These are phyloP conservation scores for Podila minutissima DNA, from an alignment of 192 early-diverging fungal species.

Conservation along the genomic window DNA sequence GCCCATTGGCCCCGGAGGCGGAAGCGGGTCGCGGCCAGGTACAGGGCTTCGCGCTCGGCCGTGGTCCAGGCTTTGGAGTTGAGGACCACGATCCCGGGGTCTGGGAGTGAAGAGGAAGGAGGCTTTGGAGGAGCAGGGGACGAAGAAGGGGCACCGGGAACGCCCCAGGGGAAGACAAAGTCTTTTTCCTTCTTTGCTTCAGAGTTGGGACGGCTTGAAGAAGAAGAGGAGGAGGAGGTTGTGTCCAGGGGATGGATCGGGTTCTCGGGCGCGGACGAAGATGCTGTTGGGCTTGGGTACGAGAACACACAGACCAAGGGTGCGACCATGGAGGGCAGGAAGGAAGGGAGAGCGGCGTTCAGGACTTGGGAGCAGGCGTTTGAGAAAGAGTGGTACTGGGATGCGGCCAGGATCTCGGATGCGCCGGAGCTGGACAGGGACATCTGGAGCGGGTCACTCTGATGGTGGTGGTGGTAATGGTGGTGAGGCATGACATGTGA, in stretches of 20 bases:
- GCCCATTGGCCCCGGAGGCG: slow-evolving; percentile 28
- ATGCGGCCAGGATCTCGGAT: slow-evolving; percentile 15
- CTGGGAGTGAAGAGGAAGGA: neutral
- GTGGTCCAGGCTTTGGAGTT: slow-evolving; percentile 29
- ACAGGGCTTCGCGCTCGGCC: slow-evolving; percentile 25
- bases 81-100: slow-evolving; percentile 15
- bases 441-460: neutral
- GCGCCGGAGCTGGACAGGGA: slow-evolving; percentile 9
- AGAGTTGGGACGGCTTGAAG: neutral
- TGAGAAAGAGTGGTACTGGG: neutral
- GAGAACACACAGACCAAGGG: slow-evolving; percentile 35
- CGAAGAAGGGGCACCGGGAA: slow-evolving; percentile 6
- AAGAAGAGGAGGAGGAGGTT: neutral
- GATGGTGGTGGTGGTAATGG: neutral
- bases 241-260: no score
- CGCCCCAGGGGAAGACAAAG: slow-evolving; percentile 32
- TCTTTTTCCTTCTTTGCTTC: slow-evolving; percentile 1
- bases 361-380: slow-evolving; percentile 24
- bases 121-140: no score
- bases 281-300: slow-evolving; percentile 15
- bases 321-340: slow-evolving; percentile 37
- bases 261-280: neutral
- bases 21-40: slow-evolving; percentile 24
- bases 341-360: slow-evolving; percentile 23
- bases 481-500: neutral